These are phyloP conservation scores for Curvularia sp. DNA, from an alignment of 2,329 filamentous ascomycete species.

Conservation along the genomic window DNA sequence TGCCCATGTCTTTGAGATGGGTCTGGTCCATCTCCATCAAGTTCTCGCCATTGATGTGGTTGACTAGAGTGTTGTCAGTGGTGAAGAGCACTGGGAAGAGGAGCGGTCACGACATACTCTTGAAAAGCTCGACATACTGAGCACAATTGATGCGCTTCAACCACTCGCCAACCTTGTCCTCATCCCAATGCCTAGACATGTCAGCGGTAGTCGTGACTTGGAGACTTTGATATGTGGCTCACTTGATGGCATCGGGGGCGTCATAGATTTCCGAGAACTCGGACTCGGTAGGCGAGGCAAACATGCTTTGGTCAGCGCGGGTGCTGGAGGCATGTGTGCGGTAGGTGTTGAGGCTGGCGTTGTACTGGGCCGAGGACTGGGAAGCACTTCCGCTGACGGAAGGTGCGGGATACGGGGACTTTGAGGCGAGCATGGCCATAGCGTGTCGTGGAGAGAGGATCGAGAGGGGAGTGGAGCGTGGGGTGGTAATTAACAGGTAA, in stretches of 20 bases:
- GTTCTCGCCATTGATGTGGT: constrained; percentile 98
- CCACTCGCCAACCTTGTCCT: constrained; percentile 90
- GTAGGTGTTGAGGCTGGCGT: constrained; percentile 44
- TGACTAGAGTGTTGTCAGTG: constrained; percentile 60
- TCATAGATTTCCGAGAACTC: constrained; percentile 85
- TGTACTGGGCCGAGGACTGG: constrained; percentile 47
- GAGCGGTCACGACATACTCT: constrained; percentile 54
- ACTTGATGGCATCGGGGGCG: constrained; percentile 67
- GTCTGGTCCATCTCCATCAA: constrained; percentile 96
- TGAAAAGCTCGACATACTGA: constrained; percentile 91
- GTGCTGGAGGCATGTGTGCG: constrained; percentile 45
- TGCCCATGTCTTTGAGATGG: constrained; percentile 95
- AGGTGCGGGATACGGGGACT: constrained; percentile 69
- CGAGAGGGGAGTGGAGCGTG: constrained; percentile 7
- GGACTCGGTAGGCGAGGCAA: constrained; percentile 86
- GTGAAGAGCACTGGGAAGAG: background rate
- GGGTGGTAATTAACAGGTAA: constrained; percentile 5
- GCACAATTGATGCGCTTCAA: constrained; percentile 88
- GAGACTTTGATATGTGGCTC: constrained; percentile 16
- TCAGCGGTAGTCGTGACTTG: constrained; percentile 22
- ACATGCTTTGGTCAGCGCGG: constrained; percentile 60
- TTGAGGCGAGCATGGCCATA: constrained; percentile 83
- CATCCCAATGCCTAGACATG: constrained; percentile 73
- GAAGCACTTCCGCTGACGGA: constrained; percentile 53
- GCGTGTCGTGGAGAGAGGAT: constrained; percentile 8